phyloP scores from a whole-genome alignment of 2,329 filamentous ascomycete species.

The Aspergillus pseudoglaucus region DNA sequence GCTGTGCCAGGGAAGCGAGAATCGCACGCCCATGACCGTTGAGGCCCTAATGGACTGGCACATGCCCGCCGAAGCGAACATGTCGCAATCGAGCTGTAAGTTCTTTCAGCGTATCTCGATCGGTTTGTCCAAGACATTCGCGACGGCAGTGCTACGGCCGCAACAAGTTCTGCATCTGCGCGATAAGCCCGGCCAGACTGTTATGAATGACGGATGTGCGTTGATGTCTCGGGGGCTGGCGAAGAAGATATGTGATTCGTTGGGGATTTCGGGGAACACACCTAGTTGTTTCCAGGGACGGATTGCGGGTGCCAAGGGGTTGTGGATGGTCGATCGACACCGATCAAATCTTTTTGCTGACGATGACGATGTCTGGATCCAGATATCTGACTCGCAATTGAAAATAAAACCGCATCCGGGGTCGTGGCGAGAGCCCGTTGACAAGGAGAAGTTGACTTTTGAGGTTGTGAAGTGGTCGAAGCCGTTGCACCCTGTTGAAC shows the following conservation, averaged over 20 bases:
- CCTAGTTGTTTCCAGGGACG: constrained; percentile 53
- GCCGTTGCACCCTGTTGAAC: constrained; percentile 35
- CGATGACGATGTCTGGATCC: constrained; percentile 45
- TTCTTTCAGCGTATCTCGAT: constrained; percentile 40
- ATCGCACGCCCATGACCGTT: constrained; percentile 32
- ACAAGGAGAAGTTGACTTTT: constrained; percentile 47
- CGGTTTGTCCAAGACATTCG: constrained; percentile 39
- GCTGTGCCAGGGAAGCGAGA: constrained; percentile 17
- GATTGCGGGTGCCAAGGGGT: constrained; percentile 54
- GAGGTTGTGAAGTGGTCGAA: constrained; percentile 48
- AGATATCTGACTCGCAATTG: constrained; percentile 51
- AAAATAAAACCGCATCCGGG: constrained; percentile 47
- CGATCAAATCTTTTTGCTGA: constrained; percentile 22
- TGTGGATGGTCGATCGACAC: constrained; percentile 51
- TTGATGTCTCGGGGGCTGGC: constrained; percentile 49
- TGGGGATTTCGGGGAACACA: constrained; percentile 35
- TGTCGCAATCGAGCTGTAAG: constrained; percentile 36
- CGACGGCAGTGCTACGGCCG: constrained; percentile 31
- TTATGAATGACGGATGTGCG: constrained; percentile 50
- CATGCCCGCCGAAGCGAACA: constrained; percentile 32
- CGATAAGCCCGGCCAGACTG: constrained; percentile 21
- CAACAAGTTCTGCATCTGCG: constrained; percentile 30
- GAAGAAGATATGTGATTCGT: constrained; percentile 37
- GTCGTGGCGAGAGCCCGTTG: constrained; percentile 25
- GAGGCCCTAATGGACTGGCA: constrained; percentile 42